Base-by-base conservation (phyloP, 306 rosid genomes). In the Arachis stenosperma region DNA sequence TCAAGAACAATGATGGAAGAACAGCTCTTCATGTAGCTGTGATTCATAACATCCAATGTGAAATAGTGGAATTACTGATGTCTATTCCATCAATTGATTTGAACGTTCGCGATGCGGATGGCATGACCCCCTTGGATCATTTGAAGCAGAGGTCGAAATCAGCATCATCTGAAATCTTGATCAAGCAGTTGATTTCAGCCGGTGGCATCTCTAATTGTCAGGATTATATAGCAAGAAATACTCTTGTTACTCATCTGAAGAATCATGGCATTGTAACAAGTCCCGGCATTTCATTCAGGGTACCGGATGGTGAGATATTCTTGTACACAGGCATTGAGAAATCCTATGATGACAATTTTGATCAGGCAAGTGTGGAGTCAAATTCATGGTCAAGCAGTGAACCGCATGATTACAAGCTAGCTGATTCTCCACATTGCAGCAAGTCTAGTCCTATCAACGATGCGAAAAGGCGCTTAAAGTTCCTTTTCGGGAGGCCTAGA, bases 221-320 rank as follows among this genome's bases (percentile, higher is more conserved):
- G 11, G 88, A 94, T 69, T 54, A 55, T 50, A 48, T 46, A 14
- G 76, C 84, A 10, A 80, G 89, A 80, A 91, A 53, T 29, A 88
- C 82, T 36, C 76, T 89, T 65, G 83, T 83, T 70, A 69, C 86
- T 56, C 95, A 89, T 79, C 73, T 91, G 78, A 94, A 75, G 78
- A 79, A 73, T 63, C 95, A 84, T 69, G 93, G 92, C 40, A 84
- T 87, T 69, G 84, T 86, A 50, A 77, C 65, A 9, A 88, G 93
- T 83, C 98, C 98, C 7, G 99, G 99, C 75, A 91, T 95, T 58
- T 90, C 91, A 29, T 95, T 95, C 57, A 77, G 97, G 79, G 84
- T 94, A 39, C 86, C 98, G 9, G 99, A 94, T 78, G 85, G 91
- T 9, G 97, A 94, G 86, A 89, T 91, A 76, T 81, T 91, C 77